Conservation (phyloP, 441 rosid species). For the Corymbia citriodora region DNA sequence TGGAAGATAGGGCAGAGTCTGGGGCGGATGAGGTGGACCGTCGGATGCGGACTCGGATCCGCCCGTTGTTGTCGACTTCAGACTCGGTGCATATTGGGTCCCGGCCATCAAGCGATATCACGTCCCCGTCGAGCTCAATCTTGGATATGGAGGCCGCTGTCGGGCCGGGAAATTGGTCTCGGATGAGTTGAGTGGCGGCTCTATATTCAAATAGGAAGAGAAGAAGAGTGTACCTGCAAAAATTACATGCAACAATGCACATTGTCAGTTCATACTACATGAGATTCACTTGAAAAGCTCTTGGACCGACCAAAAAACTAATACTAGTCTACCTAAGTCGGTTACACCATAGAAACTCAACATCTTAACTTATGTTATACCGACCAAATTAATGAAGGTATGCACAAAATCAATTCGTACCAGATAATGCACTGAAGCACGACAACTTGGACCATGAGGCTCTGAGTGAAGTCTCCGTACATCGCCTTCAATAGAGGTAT, state of each 20-base stretch:
- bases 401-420: constrained; percentile 16
- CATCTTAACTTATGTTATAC: neutral
- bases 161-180: constrained; percentile 57
- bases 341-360: neutral
- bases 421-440: constrained; percentile 83
- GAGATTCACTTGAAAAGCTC: neutral
- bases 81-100: constrained; percentile 69
- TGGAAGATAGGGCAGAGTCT: constrained; percentile 55
- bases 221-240: constrained; percentile 59
- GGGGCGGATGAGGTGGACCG: constrained; percentile 71
- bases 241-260: neutral
- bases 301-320: neutral
- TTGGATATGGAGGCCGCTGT: constrained; percentile 53
- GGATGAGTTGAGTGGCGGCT: constrained; percentile 54
- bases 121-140: constrained; percentile 60
- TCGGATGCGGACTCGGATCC: constrained; percentile 54
- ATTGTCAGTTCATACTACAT: neutral
- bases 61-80: constrained; percentile 52
- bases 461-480: constrained; percentile 67
- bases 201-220: constrained; percentile 68
- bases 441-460: constrained; percentile 70
- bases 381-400: neutral
- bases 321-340: neutral
- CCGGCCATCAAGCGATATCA: constrained; percentile 67
- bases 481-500: constrained; percentile 73